Evolutionary conservation across 1,139 yeast genomes (phyloP), one percentile per base, ranked within the genome.

Genomic region (Lodderomyces jiufengensis): DNA sequence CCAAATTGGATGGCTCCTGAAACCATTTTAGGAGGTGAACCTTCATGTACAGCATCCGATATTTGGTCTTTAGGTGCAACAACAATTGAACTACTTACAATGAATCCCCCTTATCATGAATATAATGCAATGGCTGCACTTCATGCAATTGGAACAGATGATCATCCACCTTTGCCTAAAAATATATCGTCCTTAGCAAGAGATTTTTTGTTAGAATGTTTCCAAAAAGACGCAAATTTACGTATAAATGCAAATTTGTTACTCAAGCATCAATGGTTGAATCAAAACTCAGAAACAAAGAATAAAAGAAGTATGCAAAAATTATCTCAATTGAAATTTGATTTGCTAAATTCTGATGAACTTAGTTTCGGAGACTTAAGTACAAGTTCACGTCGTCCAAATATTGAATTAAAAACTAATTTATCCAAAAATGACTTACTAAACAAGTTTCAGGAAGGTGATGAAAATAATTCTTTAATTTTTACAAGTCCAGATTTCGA

Each of bases 11-110:
- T 84, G 88, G 92, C 95, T 0, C 95, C 95, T 0, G 95, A 84
- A 53, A 74, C 86, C 1, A 76, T 77, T 1, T 59, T 78, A 29
- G 80, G 84, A 12, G 80, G 88, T 46, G 86, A 84, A 49, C 96
- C 95, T 5, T 81, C 94, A 3, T 82, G 95, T 27, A 79, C 95
- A 0, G 85, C 95, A 1, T 85, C 95, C 4, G 95, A 84, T 57
- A 76, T 84, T 18, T 84, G 95, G 97, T 85, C 96, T n/a, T 61
- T 92, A 25, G 99, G 97, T 2, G 95, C 97, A 12, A 92, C 97
- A 0, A 76, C 90, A 4, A 78, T 90, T 8, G 99, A 92, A 55
- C 63, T 92, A 33, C 66, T 87, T 37, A 84, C 96, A 0, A 95
- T 87, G 0, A 72, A 79, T 36, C 97, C 98, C 0, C 97, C 97